Evolutionary conservation across 2,329 filamentous ascomycete species (phyloP), one percentile per base, ranked within the genome.

Genomic region (Colletotrichum ledebouriae): DNA sequence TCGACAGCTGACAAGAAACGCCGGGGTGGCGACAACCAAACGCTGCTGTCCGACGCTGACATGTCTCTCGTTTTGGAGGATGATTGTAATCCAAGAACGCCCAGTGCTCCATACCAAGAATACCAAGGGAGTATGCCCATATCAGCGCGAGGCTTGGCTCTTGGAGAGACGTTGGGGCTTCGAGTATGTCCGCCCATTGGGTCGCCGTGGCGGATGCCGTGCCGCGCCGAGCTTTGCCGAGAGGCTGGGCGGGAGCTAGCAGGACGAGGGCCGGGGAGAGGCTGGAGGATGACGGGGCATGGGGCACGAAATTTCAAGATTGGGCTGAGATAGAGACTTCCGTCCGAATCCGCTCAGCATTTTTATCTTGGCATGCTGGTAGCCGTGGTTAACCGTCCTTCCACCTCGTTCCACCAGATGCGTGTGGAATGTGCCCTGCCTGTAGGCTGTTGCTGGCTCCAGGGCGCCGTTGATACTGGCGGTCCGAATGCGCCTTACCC

Each of bases 161-260:
- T 60, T 33, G 49, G 56, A 7, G 20, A 46, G 56, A 65, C 41
- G 66, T 60, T 66, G 61, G 61, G 39, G 41, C 9, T 46, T 47
- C 20, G 25, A 29, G 7, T 2, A 42, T 49, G 34, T 17, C 47
- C 61, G 66, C 55, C 12, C 6, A 69, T 69, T 69, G 66, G 66
- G 29, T 61, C 34, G 66, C 56, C 49, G 56, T 9, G 61, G 47
- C 53, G 49, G 49, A 65, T 69, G 66, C 55, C 66, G 61, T 55
- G 66, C 66, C 66, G 66, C 61, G 66, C 66, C 66, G 44, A 69
- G 66, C 37, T 56, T 60, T 69, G 66, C 66, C 66, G 66, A 68
- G 66, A 65, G 55, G 61, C 66, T 68, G 61, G 66, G 66, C 66
- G 66, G 66, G 61, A 66, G 29, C 55, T 52, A 29, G 34, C 25